A percentile compares a stretch with the other conserved stretches of the same genome.
Conservation (phyloP, 2,329 filamentous ascomycete genomes). For the Alternaria triticimaculans region DNA sequence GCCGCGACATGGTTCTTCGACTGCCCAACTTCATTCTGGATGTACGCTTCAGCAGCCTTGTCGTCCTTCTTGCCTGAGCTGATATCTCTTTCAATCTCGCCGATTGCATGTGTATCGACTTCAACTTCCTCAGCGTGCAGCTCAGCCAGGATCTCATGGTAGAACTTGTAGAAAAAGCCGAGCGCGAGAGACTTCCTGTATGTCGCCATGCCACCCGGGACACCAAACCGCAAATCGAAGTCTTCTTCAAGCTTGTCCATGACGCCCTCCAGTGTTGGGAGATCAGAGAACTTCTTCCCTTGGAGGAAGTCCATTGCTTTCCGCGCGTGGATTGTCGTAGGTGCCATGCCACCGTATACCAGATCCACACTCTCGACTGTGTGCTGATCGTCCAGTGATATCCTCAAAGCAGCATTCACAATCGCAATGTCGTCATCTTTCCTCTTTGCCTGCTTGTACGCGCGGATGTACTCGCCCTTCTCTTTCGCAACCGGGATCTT, state of each 20-base stretch:
- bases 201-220: conserved; percentile 96
- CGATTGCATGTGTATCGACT: conserved; percentile 75
- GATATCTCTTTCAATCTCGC: conserved; percentile 84
- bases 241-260: conserved; percentile 91
- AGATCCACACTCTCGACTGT: conserved; percentile 77
- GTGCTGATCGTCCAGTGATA: conserved; percentile 73
- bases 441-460: conserved; percentile 95
- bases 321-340: conserved; percentile 86
- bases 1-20: conserved; percentile 88
- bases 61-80: conserved; percentile 82
- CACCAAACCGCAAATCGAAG: conserved; percentile 86
- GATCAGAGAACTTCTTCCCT: conserved; percentile 80
- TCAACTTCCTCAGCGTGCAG: conserved; percentile 61
- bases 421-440: conserved; percentile 99
- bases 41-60: conserved; percentile 75
- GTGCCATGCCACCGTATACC: conserved; percentile 94
- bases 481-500: conserved; percentile 79
- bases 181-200: conserved; percentile 90
- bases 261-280: conserved; percentile 82
- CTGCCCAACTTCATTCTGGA: conserved; percentile 83
- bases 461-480: conserved; percentile 81
- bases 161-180: conserved; percentile 97
- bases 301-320: conserved; percentile 75
- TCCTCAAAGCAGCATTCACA: conserved; percentile 83
- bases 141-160: conserved; percentile 80